These are phyloP conservation scores for Beta macrorhiza DNA, from an alignment of 179 eudicot species.

Conservation along the genomic window DNA sequence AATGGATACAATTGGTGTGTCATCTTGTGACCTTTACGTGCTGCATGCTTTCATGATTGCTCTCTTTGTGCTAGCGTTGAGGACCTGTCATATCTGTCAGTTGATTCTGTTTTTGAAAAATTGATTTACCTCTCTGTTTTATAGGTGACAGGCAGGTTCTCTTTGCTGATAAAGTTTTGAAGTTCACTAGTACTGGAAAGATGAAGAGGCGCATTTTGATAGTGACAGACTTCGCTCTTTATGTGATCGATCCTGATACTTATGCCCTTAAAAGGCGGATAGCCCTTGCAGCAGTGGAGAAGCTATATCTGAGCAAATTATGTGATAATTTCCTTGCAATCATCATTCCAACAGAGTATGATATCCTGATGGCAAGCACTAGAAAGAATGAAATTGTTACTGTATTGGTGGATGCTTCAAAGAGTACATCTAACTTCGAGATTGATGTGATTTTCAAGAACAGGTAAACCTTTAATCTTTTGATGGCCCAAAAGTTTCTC, in stretches of 20 bases:
- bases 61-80: neutral
- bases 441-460: conserved; percentile 67
- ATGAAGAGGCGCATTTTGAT: conserved; percentile 69
- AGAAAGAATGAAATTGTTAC: conserved; percentile 85
- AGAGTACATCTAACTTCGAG: conserved; percentile 71
- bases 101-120: neutral
- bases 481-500: neutral
- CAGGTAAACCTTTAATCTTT: conserved; percentile 43
- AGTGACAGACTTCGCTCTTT: conserved; percentile 80
- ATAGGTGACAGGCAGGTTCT: conserved; percentile 79
- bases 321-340: conserved; percentile 80
- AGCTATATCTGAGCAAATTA: conserved; percentile 74
- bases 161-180: conserved; percentile 84
- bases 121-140: conserved; percentile 7
- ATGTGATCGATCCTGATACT: conserved; percentile 73
- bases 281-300: conserved; percentile 84
- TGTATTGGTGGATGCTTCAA: conserved; percentile 64
- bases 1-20: neutral
- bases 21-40: neutral
- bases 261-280: conserved; percentile 74
- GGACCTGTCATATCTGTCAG: conserved; percentile 2
- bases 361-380: conserved; percentile 88
- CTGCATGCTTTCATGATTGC: neutral
- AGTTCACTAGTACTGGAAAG: conserved; percentile 90
- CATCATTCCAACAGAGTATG: conserved; percentile 90